Evolutionary conservation across 495 filamentous ascomycete species (phyloP), one percentile per base, ranked within the genome.

Genomic region (Daldinia decipiens): DNA sequence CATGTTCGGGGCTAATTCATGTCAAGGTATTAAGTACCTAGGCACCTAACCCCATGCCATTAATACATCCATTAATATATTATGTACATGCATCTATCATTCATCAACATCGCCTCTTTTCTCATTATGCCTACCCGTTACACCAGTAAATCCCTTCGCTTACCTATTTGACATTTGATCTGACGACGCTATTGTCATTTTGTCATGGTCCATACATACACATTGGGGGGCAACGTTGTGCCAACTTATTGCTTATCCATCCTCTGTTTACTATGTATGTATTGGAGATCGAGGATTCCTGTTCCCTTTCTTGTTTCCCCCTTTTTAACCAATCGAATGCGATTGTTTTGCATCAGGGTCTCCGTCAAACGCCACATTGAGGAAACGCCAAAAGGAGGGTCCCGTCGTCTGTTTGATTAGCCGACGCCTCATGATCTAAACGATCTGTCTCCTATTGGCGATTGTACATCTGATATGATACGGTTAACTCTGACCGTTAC

Each of bases 331-430:
- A 72, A 72, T 68, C 40, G 34, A 60, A 50, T 56, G 21, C 21
- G 0, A 11, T 55, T 55, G 60, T 57, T 67, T 72, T 60, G 59
- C 51, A 50, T 70, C 60, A 70, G 67, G 38, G 32, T 17, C 34
- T 39, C 50, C n/a, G 45, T 60, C 31, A 40, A 65, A 61, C 64
- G 70, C 70, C 70, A 65, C 70, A 72, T 59, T 55, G 53, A 62
- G 63, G 53, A 64, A 63, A 70, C 67, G 55, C 8, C 55, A 45
- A 65, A 62, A 57, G 63, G 62, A 59, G 5, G 43, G 40, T 34
- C 26, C 21, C 38, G 43, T 47, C 17, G 43, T 47, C 17, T 21
- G 21, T 47, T 21, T 47, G 43, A 15, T 40, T 40, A 40, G 39
- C 43, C 43, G 43, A 47, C 43, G 43, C 43, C 17, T 47, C 8